Percentiles rank a stretch among this genome's conserved stretches.
These are phyloP conservation scores for Staphylotrichum longicolle DNA, from an alignment of 495 filamentous ascomycete genomes.

Conservation along the genomic window DNA sequence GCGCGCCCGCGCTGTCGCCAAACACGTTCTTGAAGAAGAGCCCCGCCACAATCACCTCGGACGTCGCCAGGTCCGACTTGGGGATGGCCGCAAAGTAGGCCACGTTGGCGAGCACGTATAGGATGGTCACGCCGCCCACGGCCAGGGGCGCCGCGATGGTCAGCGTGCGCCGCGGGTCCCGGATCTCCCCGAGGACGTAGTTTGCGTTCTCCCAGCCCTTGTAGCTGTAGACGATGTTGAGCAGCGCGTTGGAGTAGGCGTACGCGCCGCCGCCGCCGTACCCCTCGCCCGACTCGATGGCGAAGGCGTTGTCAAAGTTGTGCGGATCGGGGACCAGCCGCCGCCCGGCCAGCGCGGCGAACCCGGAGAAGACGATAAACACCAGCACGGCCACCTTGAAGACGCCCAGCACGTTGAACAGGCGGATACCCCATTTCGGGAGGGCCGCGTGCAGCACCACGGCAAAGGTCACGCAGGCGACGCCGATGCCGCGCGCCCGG, in stretches of 20 bases:
- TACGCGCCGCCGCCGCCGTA: conserved; percentile 32
- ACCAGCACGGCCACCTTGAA: conserved; percentile 63
- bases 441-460: conserved; percentile 55
- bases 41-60: conserved; percentile 46
- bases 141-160: conserved; percentile 61
- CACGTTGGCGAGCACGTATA: conserved; percentile 66
- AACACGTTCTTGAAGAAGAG: conserved; percentile 51
- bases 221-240: conserved; percentile 52
- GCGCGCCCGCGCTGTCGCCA: conserved; percentile 35
- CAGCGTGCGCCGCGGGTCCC: conserved; percentile 59
- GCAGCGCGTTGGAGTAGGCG: conserved; percentile 49
- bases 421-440: conserved; percentile 60
- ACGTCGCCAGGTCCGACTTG: conserved; percentile 49
- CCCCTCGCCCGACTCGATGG: conserved; percentile 18
- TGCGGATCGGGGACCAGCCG: conserved; percentile 29
- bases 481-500: conserved; percentile 58
- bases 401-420: conserved; percentile 61
- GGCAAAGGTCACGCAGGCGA: conserved; percentile 55
- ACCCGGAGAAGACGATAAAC: conserved; percentile 60
- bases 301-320: conserved; percentile 33
- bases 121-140: conserved; percentile 53
- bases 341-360: conserved; percentile 46
- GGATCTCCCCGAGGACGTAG: conserved; percentile 57
- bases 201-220: conserved; percentile 49
- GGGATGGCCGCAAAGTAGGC: conserved; percentile 54